Conservation (phyloP, 2,329 filamentous ascomycete genomes). For the Botrytis tulipae region DNA sequence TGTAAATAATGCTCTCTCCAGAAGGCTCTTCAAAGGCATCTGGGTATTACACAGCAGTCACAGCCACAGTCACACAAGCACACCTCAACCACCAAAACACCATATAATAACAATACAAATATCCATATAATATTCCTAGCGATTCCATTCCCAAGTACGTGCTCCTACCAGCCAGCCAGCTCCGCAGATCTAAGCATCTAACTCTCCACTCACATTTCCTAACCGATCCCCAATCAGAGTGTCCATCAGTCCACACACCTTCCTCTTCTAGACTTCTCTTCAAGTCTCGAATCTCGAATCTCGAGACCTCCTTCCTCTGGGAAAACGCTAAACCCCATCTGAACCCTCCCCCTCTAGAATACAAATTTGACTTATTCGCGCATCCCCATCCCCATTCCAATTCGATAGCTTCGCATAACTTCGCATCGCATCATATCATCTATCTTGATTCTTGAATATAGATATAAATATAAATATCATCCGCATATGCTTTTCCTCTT, state of each 20-base stretch:
- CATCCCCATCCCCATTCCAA: neutral
- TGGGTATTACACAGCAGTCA: neutral
- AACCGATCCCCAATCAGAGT: neutral
- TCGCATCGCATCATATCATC: neutral
- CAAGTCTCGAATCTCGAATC: neutral
- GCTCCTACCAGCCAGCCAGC: neutral
- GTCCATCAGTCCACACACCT: neutral
- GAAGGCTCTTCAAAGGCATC: neutral
- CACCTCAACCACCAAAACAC: neutral
- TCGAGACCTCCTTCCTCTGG: no score
- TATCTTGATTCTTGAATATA: neutral
- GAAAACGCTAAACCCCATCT: neutral
- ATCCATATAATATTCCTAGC: neutral
- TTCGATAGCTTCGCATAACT: neutral
- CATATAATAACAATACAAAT: neutral
- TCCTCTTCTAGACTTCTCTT: no score
- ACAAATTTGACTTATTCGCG: neutral
- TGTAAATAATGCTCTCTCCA: neutral
- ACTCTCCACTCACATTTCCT: neutral
- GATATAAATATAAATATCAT: neutral
- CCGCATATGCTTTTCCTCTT: neutral
- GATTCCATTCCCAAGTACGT: neutral
- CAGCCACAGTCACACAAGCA: neutral
- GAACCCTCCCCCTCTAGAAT: neutral
- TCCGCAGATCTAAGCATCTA: neutral